Base-by-base conservation (phyloP, 768 basidiomycete genomes). In the Boletus tomentosulus region DNA sequence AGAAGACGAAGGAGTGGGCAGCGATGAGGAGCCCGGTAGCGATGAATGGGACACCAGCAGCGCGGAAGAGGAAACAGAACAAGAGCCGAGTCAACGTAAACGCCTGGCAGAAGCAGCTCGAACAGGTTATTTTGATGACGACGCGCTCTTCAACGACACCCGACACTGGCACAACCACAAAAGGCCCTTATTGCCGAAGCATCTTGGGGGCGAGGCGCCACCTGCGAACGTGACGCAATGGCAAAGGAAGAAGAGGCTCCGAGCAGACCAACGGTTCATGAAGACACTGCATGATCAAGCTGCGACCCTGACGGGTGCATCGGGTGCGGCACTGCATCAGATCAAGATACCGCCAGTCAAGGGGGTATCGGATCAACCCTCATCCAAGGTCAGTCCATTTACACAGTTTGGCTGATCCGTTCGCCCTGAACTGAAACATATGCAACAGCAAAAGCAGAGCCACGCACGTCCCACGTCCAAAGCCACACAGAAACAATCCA, bases 251-350 rank as follows among this genome's bases (percentile, higher is more conserved):
- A 73, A 65, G 57, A 65, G 61, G 46, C 69, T 80, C 43, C 66
- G 71, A 15, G 59, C 63, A 15, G 74, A 81, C n/a, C 87, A 89
- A 59, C 69, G 76, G 1, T 81, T 79, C 62, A 85, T 85, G 80
- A 68, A 74, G 31, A 70, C 62, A 12, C 61, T 88, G 51, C 83
- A 84, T 48, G 69, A 74, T 48, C 80, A 82, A 42, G 85, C 86
- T 10, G 78, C 77, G 37, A 85, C 84, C 1, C 63, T 88, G 53
- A 84, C 82, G 0, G 86, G 86, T 0, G 84, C 85, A 6, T 74
- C 74, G 0, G 87, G 86, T 1, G 73, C 71, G 1, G 66, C 66
- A 7, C 67, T 88, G 27, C 72, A 80, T 60, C 77, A 76, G 48
- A 76, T 82, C 31, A 71, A 76, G n/a, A 86, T 88, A 53, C 70